Percentiles rank a stretch among this genome's conserved stretches.
These are phyloP conservation scores for Salix purpurea DNA, from an alignment of 345 rosid genomes.

Conservation along the genomic window DNA sequence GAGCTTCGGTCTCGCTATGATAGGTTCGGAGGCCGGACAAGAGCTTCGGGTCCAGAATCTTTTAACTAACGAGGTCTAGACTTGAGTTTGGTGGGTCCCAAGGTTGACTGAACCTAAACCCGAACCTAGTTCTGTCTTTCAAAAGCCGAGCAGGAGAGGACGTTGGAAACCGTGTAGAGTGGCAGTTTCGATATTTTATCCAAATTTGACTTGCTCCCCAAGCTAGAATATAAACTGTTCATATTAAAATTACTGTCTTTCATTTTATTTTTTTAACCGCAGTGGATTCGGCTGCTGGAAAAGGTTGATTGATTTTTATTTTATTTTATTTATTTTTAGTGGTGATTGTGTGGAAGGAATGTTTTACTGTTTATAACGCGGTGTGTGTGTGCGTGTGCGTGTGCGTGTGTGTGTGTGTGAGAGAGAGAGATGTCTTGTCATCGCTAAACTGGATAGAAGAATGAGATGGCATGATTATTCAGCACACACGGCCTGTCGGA, in stretches of 20 bases:
- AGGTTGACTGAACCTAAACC: conserved; percentile 33
- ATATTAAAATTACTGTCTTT: neutral
- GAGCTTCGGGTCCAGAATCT: conserved; percentile 32
- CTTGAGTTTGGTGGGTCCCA: conserved; percentile 24
- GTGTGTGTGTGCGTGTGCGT: too few species aligned
- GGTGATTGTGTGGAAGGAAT: too few species aligned
- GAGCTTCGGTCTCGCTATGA: conserved; percentile 1
- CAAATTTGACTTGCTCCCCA: conserved; percentile 43
- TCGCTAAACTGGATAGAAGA: too few species aligned
- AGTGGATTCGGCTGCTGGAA: neutral
- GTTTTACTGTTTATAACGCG: too few species aligned
- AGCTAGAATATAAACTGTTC: conserved; percentile 20
- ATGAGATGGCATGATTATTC: too few species aligned
- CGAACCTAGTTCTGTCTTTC: conserved; percentile 2
- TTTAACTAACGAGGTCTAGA: conserved; percentile 3
- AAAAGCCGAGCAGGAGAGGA: conserved; percentile 14
- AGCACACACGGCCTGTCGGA: too few species aligned
- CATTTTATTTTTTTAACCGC: neutral
- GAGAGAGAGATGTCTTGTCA: too few species aligned
- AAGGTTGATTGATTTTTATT: too few species aligned
- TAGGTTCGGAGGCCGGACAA: conserved; percentile 25
- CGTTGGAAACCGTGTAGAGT: conserved; percentile 26
- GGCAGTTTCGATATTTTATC: conserved; percentile 27
- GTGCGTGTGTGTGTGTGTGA: too few species aligned
- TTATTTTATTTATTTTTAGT: too few species aligned